phyloP scores from a whole-genome alignment of 768 basidiomycete species.

The Hericium alpestre region DNA sequence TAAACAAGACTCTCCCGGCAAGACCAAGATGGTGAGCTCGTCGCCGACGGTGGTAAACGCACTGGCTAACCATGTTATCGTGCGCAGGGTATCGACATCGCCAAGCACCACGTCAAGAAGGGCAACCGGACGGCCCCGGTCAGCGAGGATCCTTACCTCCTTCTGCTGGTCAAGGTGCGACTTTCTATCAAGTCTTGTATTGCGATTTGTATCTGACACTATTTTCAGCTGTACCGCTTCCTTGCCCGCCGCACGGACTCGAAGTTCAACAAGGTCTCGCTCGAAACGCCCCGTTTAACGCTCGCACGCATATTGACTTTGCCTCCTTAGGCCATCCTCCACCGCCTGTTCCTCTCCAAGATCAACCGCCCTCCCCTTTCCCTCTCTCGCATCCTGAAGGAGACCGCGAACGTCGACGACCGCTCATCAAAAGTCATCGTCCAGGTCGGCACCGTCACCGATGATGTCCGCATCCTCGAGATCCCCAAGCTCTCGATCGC shows the following conservation, averaged over 20 bases:
- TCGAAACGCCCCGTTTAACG: conserved; percentile 1
- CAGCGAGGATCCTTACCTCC: conserved; percentile 98
- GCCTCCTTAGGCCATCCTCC: conserved; percentile 68
- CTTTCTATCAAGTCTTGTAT: conserved; percentile 6
- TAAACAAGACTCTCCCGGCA: conserved; percentile 34
- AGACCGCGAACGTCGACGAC: conserved; percentile 58
- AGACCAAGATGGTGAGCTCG: conserved; percentile 72
- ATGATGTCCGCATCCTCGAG: conserved; percentile 79
- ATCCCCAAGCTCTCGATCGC: conserved; percentile 89
- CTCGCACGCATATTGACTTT: conserved; percentile 15
- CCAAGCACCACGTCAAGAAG: conserved; percentile 98
- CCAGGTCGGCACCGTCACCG: conserved; percentile 84
- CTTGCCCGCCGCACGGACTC: conserved; percentile 94
- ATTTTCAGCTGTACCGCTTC: conserved; percentile 88
- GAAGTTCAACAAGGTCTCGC: conserved; percentile 80
- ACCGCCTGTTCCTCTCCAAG: conserved; percentile 93
- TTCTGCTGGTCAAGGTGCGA: conserved; percentile 91
- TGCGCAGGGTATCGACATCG: conserved; percentile 86
- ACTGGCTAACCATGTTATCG: background rate
- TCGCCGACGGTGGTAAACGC: conserved; percentile 20
- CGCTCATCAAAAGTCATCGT: conserved; percentile 79
- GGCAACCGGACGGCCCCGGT: conserved; percentile 87
- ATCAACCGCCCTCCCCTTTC: conserved; percentile 95
- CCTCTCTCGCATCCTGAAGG: conserved; percentile 82
- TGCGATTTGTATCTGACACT: conserved; percentile 4